phyloP scores from a whole-genome alignment of 306 rosid genomes.

The Cucumis cinereus region DNA sequence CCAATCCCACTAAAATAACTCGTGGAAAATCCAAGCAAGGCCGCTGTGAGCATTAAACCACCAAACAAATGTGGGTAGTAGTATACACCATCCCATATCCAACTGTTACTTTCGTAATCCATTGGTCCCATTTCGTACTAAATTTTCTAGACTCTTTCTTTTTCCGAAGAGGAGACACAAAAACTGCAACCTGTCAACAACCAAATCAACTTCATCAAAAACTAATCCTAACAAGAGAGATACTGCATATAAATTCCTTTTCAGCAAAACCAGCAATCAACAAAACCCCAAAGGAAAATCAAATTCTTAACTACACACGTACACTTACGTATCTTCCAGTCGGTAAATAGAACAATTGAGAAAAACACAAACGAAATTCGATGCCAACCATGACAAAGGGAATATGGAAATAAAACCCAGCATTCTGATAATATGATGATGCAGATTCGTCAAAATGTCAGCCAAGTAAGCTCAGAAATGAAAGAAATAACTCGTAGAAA shows the following conservation, averaged over 20 bases:
- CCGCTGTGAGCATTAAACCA: conserved; percentile 94
- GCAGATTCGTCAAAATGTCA: background rate
- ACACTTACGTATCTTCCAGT: background rate
- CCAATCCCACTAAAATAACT: conserved; percentile 80
- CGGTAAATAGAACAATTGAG: background rate
- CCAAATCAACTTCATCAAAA: background rate
- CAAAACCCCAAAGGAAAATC: background rate
- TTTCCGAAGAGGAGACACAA: conserved; percentile 58
- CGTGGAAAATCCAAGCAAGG: conserved; percentile 80
- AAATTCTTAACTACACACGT: background rate
- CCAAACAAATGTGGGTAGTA: conserved; percentile 76
- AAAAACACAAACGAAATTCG: background rate
- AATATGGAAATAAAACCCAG: background rate
- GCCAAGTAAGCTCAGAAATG: background rate
- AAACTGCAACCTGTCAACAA: conserved; percentile 13
- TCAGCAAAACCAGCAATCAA: background rate
- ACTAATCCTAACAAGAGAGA: background rate
- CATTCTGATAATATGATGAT: background rate
- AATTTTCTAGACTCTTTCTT: conserved; percentile 6
- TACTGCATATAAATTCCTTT: background rate
- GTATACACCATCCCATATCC: conserved; percentile 92
- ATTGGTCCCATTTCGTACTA: conserved; percentile 19
- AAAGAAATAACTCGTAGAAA: background rate
- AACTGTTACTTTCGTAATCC: conserved; percentile 69
- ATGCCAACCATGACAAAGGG: background rate